Percentiles rank a stretch among this genome's conserved stretches.
These are phyloP conservation scores for Gracilaria gracilis DNA, from an alignment of 23 red algal species.

Conservation along the genomic window DNA sequence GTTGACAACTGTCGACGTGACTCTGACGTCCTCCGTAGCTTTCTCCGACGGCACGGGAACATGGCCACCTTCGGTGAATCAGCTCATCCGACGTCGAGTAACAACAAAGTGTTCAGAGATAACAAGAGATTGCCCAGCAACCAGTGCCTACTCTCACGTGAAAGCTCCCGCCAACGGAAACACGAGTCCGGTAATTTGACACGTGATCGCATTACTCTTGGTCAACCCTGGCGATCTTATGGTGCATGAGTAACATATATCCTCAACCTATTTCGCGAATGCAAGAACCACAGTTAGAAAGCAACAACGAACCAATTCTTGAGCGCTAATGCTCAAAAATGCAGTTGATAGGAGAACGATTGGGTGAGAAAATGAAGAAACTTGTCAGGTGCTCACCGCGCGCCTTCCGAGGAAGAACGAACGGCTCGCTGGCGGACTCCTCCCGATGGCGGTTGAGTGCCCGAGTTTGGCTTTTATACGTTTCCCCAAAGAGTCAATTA, in stretches of 20 bases:
- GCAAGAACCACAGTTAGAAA: background rate
- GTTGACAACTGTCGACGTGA: background rate
- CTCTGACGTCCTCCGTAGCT: background rate
- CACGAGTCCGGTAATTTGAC: background rate
- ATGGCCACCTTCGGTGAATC: too few species aligned
- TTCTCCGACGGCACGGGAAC: background rate
- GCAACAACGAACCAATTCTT: background rate
- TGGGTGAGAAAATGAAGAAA: conserved; percentile 58
- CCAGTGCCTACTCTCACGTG: background rate
- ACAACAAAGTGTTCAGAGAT: too few species aligned
- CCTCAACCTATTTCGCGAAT: background rate
- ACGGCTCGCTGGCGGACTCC: conserved; percentile 14
- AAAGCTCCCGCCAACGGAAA: background rate
- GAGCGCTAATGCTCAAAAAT: background rate
- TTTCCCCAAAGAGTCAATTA: too few species aligned
- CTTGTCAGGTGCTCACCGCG: conserved; percentile 60
- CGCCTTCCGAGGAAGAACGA: conserved; percentile 33
- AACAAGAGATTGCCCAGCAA: background rate
- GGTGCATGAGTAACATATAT: background rate
- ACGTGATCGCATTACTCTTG: background rate
- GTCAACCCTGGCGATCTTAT: background rate
- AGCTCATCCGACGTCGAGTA: too few species aligned
- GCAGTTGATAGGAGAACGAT: background rate
- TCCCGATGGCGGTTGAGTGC: background rate
- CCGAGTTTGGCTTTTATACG: too few species aligned